Base-by-base conservation (phyloP, 768 basidiomycete genomes). In the Lactifluus volemus region DNA sequence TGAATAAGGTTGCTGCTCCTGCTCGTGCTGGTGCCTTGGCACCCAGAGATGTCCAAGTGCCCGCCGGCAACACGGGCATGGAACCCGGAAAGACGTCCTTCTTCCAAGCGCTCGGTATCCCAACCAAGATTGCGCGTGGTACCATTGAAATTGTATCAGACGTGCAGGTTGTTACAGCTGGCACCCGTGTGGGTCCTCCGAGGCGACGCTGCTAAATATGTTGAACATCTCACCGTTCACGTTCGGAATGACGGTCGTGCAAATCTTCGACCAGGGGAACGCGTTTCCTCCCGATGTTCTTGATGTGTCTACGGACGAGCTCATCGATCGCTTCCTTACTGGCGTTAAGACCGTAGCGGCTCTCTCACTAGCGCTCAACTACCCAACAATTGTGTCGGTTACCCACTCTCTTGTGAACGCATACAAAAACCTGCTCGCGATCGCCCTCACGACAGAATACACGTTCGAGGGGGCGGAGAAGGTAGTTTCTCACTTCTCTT, bases 71-170 rank as follows among this genome's bases (percentile, higher is more conserved):
- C 86, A 99, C 97, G 58, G 95, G 95, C 76, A 99, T 99, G 97
- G 97, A 98, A 76, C 97, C 97, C 69, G 97, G 96, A 72, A 99
- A 99, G 84, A 99, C 97, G 63, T 97, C 97, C 69, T 99, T 98
- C 92, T 99, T 99, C 92, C 97, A 99, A 82, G 97, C 97, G 60
- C 88, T 99, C 72, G 88, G 89, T 80, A 95, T 99, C 76, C 96
- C 97, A 50, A 99, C 97, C 75, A 99, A 99, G 85, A 98, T 99
- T 67, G 95, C 97, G 54, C 89, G 97, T 86, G 97, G 97, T 82
- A 98, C 97, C 58, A 98, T 99, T 70, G 97, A 99, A 92, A 99
- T 98, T 73, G 92, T 97, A 63, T 83, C 86, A 66, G 95, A 98
- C 72, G 88, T 98, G 72, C 87, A 95, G 78, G 95, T 99, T 79